Conservation (phyloP, 805 yeast species). For the Sungouiozyma ichnusensis region DNA sequence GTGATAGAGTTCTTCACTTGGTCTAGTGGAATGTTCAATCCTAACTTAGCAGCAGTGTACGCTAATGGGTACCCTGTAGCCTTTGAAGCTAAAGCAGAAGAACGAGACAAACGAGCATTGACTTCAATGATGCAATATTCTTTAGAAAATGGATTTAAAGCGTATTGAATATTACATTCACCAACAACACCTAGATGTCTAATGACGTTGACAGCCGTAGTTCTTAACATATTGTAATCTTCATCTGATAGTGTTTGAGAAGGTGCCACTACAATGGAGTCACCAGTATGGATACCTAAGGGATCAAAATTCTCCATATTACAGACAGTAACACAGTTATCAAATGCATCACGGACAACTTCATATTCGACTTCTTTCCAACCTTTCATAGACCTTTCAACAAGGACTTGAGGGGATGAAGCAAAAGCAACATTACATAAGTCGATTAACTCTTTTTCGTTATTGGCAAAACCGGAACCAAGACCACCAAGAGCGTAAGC, state of each 20-base stretch:
- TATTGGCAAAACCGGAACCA: slow-evolving; percentile 95
- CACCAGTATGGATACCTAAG: slow-evolving; percentile 97
- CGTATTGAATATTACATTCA: slow-evolving; percentile 97
- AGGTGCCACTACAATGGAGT: slow-evolving; percentile 97
- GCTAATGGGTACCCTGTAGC: slow-evolving; percentile 99
- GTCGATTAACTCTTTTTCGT: slow-evolving; percentile 69
- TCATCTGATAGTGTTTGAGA: slow-evolving; percentile 95
- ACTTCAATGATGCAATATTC: slow-evolving; percentile 97
- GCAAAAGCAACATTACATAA: slow-evolving; percentile 90
- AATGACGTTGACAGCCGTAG: slow-evolving; percentile 94
- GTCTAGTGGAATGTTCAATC: slow-evolving; percentile 82
- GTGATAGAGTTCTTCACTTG: slow-evolving; percentile 92
- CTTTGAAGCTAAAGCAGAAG: slow-evolving; percentile 97
- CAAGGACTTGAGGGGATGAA: slow-evolving; percentile 88
- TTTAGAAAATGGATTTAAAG: slow-evolving; percentile 83
- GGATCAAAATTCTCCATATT: slow-evolving; percentile 99
- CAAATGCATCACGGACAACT: slow-evolving; percentile 94
- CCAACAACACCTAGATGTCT: slow-evolving; percentile 98
- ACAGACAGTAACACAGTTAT: slow-evolving; percentile 97
- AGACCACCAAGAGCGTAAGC: slow-evolving; percentile 96
- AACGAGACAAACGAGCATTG: slow-evolving; percentile 92
- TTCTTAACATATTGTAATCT: slow-evolving; percentile 94
- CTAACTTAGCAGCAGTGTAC: slow-evolving; percentile 94
- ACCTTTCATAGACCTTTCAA: slow-evolving; percentile 95
- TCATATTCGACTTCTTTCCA: slow-evolving; percentile 99